phyloP scores from a whole-genome alignment of 768 basidiomycete species.

The Pulveroboletus sp. region DNA sequence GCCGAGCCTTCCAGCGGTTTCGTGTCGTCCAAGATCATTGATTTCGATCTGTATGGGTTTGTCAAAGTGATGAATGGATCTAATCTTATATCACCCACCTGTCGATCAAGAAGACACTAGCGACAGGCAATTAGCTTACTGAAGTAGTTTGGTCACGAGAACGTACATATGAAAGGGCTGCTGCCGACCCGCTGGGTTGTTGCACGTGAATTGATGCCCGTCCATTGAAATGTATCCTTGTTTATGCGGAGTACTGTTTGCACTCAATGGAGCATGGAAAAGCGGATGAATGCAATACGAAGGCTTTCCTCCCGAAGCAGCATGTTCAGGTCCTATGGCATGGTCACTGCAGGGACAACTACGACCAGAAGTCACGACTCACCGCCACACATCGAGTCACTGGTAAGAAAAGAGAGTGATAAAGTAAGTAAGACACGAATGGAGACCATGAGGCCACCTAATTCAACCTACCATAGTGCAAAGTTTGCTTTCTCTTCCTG shows the following conservation, averaged over 20 bases:
- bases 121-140: not conserved
- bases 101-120: slow-evolving; percentile 21
- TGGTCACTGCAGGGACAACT: too few species aligned
- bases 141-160: not conserved
- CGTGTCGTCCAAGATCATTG: too few species aligned
- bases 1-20: slow-evolving; percentile 29
- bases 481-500: slow-evolving; percentile 51
- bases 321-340: slow-evolving; percentile 46
- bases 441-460: too few species aligned
- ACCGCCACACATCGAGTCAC: slow-evolving; percentile 54
- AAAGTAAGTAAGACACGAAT: not conserved
- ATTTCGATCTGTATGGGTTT: too few species aligned
- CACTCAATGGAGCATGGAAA: slow-evolving; percentile 40
- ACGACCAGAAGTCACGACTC: not conserved
- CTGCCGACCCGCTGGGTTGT: slow-evolving; percentile 41
- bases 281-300: slow-evolving; percentile 53
- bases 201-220: slow-evolving; percentile 52
- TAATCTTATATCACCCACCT: slow-evolving; percentile 1
- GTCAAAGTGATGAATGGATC: too few species aligned
- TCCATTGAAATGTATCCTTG: slow-evolving; percentile 49
- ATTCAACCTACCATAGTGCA: slow-evolving; percentile 42
- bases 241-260: slow-evolving; percentile 19
- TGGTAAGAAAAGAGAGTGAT: not conserved
- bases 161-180: slow-evolving; percentile 59
- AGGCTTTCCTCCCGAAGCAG: slow-evolving; percentile 30